These are phyloP conservation scores for Knoxdaviesia capensis DNA, from an alignment of 2,329 filamentous ascomycete genomes.

Conservation along the genomic window DNA sequence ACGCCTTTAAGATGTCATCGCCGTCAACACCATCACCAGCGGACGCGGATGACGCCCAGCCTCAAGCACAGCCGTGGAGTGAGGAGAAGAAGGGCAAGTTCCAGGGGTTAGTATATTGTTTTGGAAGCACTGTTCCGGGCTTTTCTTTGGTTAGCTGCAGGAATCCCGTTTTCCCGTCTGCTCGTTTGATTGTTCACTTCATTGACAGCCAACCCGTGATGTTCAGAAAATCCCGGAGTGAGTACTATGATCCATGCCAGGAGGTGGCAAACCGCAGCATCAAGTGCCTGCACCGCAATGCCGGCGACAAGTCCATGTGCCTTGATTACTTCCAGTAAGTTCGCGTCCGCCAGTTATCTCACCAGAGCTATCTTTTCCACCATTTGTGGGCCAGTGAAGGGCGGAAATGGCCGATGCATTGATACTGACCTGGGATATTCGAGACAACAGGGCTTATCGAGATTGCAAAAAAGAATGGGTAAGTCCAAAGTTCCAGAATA, in stretches of 20 bases:
- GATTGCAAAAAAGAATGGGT: constrained; percentile 95
- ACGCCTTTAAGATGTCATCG: too few relatives aligned
- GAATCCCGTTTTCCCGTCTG: background rate
- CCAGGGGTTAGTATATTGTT: constrained; percentile 2
- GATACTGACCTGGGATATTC: background rate
- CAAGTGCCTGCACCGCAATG: constrained; percentile 74
- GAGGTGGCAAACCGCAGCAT: constrained; percentile 75
- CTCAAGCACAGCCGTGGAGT: background rate
- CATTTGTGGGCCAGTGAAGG: background rate
- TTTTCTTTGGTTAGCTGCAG: background rate
- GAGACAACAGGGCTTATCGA: constrained; percentile 54
- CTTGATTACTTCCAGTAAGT: constrained; percentile 86
- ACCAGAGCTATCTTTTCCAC: background rate
- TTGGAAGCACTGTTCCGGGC: too few relatives aligned
- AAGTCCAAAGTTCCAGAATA: constrained; percentile 9
- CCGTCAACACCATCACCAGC: too few relatives aligned
- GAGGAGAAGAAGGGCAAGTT: constrained; percentile 4
- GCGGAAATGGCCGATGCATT: background rate
- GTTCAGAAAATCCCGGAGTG: constrained; percentile 62
- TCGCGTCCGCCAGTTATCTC: background rate
- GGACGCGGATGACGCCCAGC: too few relatives aligned
- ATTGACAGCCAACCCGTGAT: background rate
- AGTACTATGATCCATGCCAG: constrained; percentile 91
- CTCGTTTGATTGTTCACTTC: background rate
- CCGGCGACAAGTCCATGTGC: constrained; percentile 75